These are phyloP conservation scores for Fraxinus velutina DNA, from an alignment of 305 asterid genomes.

Conservation along the genomic window DNA sequence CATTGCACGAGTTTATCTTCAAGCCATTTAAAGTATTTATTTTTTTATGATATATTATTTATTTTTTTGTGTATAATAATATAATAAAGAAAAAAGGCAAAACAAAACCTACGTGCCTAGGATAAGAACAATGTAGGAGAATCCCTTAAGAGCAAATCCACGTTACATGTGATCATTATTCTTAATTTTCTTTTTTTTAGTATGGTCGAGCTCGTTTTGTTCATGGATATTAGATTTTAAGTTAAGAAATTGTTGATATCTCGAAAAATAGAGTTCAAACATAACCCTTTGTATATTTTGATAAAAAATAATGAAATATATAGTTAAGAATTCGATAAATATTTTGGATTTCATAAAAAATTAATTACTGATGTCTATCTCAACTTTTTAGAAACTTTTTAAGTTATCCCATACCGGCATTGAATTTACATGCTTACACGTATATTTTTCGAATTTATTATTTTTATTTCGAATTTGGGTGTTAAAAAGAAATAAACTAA, in stretches of 20 bases:
- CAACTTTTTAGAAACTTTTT: not conserved
- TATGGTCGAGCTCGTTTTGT: not conserved
- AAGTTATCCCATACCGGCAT: not conserved
- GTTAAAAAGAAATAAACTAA: too few species aligned
- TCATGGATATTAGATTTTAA: not conserved
- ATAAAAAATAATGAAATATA: not conserved
- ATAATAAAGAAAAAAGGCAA: conserved; percentile 2
- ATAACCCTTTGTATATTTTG: not conserved
- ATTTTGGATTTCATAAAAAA: not conserved
- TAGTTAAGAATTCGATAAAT: too few species aligned
- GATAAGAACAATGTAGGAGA: conserved; percentile 40
- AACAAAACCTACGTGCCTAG: conserved; percentile 14
- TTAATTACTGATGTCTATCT: not conserved
- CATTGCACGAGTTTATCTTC: conserved; percentile 47
- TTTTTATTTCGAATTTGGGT: not conserved
- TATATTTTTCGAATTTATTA: too few species aligned
- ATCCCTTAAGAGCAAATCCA: conserved; percentile 27
- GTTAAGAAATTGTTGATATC: not conserved
- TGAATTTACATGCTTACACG: not conserved
- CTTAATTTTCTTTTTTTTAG: not conserved
- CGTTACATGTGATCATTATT: not conserved
- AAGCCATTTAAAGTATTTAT: not conserved
- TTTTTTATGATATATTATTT: conserved; percentile 2
- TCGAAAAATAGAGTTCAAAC: not conserved
- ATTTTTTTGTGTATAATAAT: not conserved